A percentile compares a stretch with the other conserved stretches of the same genome.
Conservation (phyloP, 2,329 filamentous ascomycete genomes). For the Colletotrichum horii region DNA sequence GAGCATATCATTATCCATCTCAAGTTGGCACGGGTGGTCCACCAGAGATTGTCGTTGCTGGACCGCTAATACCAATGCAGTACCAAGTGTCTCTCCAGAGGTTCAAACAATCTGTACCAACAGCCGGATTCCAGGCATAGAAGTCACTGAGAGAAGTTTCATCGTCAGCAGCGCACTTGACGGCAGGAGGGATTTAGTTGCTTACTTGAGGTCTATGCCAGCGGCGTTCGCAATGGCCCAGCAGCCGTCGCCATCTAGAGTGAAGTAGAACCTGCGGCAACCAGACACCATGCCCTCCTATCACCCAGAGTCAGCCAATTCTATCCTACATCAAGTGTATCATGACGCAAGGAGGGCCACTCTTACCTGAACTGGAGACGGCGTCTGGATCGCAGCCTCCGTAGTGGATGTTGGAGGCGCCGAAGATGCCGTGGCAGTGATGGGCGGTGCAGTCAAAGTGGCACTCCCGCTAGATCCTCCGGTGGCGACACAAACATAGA, state of each 20-base stretch:
- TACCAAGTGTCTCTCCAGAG: background rate
- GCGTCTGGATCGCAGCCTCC: background rate
- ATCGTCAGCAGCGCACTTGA: background rate
- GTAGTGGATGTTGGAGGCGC: background rate
- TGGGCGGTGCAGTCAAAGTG: background rate
- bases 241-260: slow-evolving; percentile 2
- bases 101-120: background rate
- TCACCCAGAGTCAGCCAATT: background rate
- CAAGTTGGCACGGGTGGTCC: background rate
- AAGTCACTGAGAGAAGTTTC: background rate
- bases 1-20: background rate
- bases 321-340: accelerated
- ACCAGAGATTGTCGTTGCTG: background rate
- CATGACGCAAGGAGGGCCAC: background rate
- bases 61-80: background rate
- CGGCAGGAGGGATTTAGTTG: background rate
- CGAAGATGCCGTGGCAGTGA: background rate
- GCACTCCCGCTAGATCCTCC: background rate
- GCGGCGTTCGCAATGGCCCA: background rate
- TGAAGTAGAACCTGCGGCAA: background rate
- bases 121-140: background rate
- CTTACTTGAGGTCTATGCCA: background rate
- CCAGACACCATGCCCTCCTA: background rate
- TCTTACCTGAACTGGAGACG: background rate
- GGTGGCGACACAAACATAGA: background rate